phyloP scores from a whole-genome alignment of 2,329 filamentous ascomycete genomes.

The Curvularia eragrostidis region DNA sequence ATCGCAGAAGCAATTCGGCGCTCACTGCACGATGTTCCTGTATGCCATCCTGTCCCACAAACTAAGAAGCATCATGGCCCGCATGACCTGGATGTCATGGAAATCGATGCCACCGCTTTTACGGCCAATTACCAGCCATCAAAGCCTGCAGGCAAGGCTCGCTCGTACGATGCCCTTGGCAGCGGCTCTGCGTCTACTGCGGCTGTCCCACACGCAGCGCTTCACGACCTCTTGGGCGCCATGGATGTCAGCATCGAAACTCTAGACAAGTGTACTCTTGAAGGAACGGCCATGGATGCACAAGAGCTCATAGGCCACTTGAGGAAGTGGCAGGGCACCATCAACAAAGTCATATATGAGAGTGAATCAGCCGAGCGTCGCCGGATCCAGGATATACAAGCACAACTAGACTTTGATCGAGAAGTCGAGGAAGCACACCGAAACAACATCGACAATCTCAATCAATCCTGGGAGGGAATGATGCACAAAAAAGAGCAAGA shows the following conservation, averaged over 20 bases:
- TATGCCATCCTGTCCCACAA: not conserved
- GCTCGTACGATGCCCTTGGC: slow-evolving; percentile 4
- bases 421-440: not conserved
- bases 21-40: slow-evolving; percentile 3
- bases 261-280: not conserved
- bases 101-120: slow-evolving; percentile 5
- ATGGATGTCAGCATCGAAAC: slow-evolving; percentile 1
- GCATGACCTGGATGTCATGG: slow-evolving; percentile 1
- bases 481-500: slow-evolving; percentile 4
- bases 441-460: not conserved
- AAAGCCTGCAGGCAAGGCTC: not conserved
- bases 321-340: not conserved
- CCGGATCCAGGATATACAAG: slow-evolving; percentile 3
- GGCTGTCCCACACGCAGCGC: not conserved
- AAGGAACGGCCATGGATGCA: not conserved
- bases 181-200: slow-evolving; percentile 4
- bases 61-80: not conserved
- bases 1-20: slow-evolving; percentile 13
- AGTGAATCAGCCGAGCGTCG: slow-evolving; percentile 4
- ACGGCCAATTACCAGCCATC: not conserved
- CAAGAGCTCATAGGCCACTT: not conserved
- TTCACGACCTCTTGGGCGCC: not conserved
- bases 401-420: slow-evolving; percentile 8
- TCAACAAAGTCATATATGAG: slow-evolving; percentile 2
- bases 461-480: not conserved